Percentiles rank a stretch among this genome's conserved stretches.
These are phyloP conservation scores for rapeseed (Brassica napus) DNA, from an alignment of 345 rosid species.

Conservation along the genomic window Da-Ae NC_063446.1:39322001-39322500, in stretches of 20 bases:
- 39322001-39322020: no score
- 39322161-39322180: not conserved
- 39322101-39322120: conserved; percentile 4
- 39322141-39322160: not conserved
- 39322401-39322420: conserved; percentile 78
- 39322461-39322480: conserved; percentile 76
- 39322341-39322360: conserved; percentile 68
- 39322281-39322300: conserved; percentile 49
- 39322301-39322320: conserved; percentile 64
- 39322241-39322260: conserved; percentile 65
- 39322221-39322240: conserved; percentile 64
- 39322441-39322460: conserved; percentile 59
- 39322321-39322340: conserved; percentile 65
- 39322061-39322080: not conserved
- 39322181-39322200: not conserved
- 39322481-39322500: conserved; percentile 87
- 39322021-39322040: no score
- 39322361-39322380: conserved; percentile 84
- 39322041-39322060: not conserved
- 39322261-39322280: conserved; percentile 54
- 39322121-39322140: conserved; percentile 1
- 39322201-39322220: not conserved
- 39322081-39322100: conserved; percentile 22
- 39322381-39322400: conserved; percentile 85
- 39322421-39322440: conserved; percentile 54